Conservation (phyloP, 345 rosid species). For the Balakata baccata region DNA sequence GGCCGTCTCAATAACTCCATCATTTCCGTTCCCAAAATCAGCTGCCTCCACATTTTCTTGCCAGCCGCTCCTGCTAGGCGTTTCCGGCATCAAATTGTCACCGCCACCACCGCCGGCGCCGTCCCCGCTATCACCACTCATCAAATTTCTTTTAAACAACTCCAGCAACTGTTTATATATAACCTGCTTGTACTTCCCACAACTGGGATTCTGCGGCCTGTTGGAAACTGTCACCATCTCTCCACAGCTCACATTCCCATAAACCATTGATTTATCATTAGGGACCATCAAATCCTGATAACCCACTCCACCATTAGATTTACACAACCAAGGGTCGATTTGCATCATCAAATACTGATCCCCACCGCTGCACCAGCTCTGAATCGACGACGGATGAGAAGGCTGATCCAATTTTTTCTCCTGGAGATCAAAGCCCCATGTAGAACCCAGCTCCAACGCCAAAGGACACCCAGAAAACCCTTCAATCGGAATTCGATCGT, state of each 20-base stretch:
- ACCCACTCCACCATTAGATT: slow-evolving; percentile 24
- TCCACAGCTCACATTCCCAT: slow-evolving; percentile 9
- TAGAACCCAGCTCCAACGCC: slow-evolving; percentile 50
- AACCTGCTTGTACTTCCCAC: slow-evolving; percentile 57
- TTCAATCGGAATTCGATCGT: slow-evolving; percentile 54
- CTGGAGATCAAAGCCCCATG: slow-evolving; percentile 58
- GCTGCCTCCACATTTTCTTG: slow-evolving; percentile 21
- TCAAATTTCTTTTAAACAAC: slow-evolving; percentile 42
- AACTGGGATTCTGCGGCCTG: slow-evolving; percentile 30
- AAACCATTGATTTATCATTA: slow-evolving; percentile 21
- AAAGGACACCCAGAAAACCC: slow-evolving; percentile 73
- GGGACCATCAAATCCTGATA: slow-evolving; percentile 64
- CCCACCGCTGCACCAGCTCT: slow-evolving; percentile 13
- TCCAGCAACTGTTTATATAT: slow-evolving; percentile 62
- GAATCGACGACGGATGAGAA: slow-evolving; percentile 15
- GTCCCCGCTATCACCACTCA: slow-evolving; percentile 13
- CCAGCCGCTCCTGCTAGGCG: slow-evolving; percentile 30
- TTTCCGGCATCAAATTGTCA: slow-evolving; percentile 40
- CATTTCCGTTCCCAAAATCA: slow-evolving; percentile 20
- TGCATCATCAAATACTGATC: slow-evolving; percentile 33
- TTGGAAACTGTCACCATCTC: slow-evolving; percentile 23
- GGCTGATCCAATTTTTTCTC: slow-evolving; percentile 25
- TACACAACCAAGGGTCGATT: slow-evolving; percentile 43
- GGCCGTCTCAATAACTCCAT: background rate
- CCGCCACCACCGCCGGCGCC: slow-evolving; percentile 24